Conservation (phyloP, 2,329 filamentous ascomycete genomes). For the Arachnopeziza araneosa region DNA sequence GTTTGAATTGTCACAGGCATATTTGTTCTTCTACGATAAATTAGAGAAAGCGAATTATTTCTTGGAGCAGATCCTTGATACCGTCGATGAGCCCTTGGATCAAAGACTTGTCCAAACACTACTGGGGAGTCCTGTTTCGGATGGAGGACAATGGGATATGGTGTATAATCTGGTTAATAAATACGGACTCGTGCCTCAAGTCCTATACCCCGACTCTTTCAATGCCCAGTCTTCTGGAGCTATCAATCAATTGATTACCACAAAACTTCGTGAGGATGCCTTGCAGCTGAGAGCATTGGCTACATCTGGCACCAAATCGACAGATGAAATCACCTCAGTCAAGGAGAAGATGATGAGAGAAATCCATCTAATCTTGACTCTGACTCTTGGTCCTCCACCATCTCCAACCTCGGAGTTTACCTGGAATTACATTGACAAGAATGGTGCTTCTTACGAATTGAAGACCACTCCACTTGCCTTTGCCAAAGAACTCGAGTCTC, state of each 20-base stretch:
- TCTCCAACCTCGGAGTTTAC: slow-evolving; percentile 62
- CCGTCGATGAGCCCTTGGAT: slow-evolving; percentile 64
- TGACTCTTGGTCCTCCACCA: slow-evolving; percentile 77
- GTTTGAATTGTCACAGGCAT: slow-evolving; percentile 83
- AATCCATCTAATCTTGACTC: slow-evolving; percentile 73
- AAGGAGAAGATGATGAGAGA: slow-evolving; percentile 76
- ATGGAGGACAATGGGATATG: slow-evolving; percentile 93
- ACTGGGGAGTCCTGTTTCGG: slow-evolving; percentile 61
- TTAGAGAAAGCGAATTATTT: slow-evolving; percentile 90
- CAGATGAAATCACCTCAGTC: slow-evolving; percentile 35
- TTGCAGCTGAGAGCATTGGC: slow-evolving; percentile 61
- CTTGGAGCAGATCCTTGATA: slow-evolving; percentile 76
- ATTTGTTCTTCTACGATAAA: slow-evolving; percentile 92
- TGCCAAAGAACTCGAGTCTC: slow-evolving; percentile 59
- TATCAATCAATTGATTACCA: slow-evolving; percentile 71
- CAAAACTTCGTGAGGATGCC: slow-evolving; percentile 81
- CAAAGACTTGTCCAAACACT: slow-evolving; percentile 67
- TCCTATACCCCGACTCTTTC: slow-evolving; percentile 75
- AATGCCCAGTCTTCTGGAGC: slow-evolving; percentile 66
- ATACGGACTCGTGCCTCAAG: slow-evolving; percentile 82
- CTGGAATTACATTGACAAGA: slow-evolving; percentile 73
- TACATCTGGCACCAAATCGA: slow-evolving; percentile 18
- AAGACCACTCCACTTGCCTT: slow-evolving; percentile 65
- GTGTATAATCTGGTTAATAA: slow-evolving; percentile 79
- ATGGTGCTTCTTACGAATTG: slow-evolving; percentile 57